These are phyloP conservation scores for Phlegmacium glaucopus DNA, from an alignment of 768 basidiomycete species.

Conservation along the genomic window DNA sequence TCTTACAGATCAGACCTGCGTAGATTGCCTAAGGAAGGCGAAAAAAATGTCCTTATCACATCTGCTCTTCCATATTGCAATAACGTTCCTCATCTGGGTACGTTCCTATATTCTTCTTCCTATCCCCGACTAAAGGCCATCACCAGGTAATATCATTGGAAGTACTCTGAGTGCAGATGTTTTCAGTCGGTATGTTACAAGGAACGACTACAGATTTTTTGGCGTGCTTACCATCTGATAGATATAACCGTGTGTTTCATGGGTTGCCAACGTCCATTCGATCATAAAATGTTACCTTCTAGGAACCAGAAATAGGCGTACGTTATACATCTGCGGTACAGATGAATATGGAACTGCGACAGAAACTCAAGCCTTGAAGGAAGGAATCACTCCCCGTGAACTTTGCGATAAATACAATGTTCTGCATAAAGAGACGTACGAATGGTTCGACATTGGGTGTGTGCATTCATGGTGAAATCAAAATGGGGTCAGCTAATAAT, in stretches of 20 bases:
- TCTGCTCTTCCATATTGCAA: constrained; percentile 97
- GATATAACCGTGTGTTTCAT: constrained; percentile 55
- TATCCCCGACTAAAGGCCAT: neutral
- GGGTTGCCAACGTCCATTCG: constrained; percentile 2
- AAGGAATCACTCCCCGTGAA: constrained; percentile 71
- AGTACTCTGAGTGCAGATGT: constrained; percentile 97
- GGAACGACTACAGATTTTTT: neutral
- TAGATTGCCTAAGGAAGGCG: constrained; percentile 76
- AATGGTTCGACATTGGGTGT: constrained; percentile 96
- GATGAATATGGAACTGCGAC: constrained; percentile 99
- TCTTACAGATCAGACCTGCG: constrained; percentile 9
- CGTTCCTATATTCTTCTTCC: constrained; percentile 2
- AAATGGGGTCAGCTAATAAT: too few relatives aligned
- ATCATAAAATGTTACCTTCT: neutral
- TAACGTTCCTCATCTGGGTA: constrained; percentile 95
- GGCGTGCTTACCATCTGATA: constrained; percentile 20
- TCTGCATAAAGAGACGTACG: constrained; percentile 88
- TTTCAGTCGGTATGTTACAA: constrained; percentile 76
- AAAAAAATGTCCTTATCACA: constrained; percentile 87
- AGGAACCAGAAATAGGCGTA: constrained; percentile 82
- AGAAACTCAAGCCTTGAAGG: constrained; percentile 93
- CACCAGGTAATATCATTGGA: constrained; percentile 90
- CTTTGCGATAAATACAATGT: constrained; percentile 90
- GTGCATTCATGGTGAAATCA: constrained; percentile 12
- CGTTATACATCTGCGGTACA: constrained; percentile 95